These are phyloP conservation scores for Cladosporium colombiae DNA, from an alignment of 2,329 filamentous ascomycete genomes.

Conservation along the genomic window DNA sequence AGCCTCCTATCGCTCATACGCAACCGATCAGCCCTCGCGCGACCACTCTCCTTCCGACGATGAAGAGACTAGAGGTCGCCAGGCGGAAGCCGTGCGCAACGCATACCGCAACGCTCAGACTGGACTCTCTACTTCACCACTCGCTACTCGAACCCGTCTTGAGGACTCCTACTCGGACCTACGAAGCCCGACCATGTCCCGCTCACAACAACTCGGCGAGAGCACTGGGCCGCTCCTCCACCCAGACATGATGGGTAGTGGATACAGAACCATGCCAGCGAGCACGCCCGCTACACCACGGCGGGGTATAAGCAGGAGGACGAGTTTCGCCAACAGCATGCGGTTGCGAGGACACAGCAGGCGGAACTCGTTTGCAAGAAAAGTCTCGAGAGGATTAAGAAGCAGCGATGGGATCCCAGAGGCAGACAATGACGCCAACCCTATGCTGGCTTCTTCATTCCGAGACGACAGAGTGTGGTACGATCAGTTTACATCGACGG, in stretches of 20 bases:
- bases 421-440: constrained; percentile 50
- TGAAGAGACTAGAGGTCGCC: constrained; percentile 34
- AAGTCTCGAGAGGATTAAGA: constrained; percentile 31
- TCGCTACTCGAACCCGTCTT: constrained; percentile 22
- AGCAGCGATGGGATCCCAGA: constrained; percentile 24
- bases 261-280: constrained; percentile 28
- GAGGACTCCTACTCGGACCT: constrained; percentile 13
- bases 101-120: constrained; percentile 36
- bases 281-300: constrained; percentile 33
- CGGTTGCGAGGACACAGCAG: constrained; percentile 49
- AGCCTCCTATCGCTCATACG: constrained; percentile 35
- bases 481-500: constrained; percentile 95
- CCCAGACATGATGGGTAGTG: constrained; percentile 26
- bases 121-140: constrained; percentile 30
- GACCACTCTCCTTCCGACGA: constrained; percentile 37
- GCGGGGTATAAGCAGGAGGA: constrained; percentile 36
- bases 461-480: constrained; percentile 94
- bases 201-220: constrained; percentile 40
- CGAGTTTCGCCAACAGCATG: constrained; percentile 32
- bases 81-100: constrained; percentile 36
- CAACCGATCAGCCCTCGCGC: constrained; percentile 36
- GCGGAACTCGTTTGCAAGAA: constrained; percentile 47
- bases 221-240: constrained; percentile 49
- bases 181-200: constrained; percentile 7
- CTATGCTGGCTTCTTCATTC: constrained; percentile 66